These are phyloP conservation scores for Parascedosporium putredinis DNA, from an alignment of 2,329 filamentous ascomycete genomes.

Conservation along the genomic window DNA sequence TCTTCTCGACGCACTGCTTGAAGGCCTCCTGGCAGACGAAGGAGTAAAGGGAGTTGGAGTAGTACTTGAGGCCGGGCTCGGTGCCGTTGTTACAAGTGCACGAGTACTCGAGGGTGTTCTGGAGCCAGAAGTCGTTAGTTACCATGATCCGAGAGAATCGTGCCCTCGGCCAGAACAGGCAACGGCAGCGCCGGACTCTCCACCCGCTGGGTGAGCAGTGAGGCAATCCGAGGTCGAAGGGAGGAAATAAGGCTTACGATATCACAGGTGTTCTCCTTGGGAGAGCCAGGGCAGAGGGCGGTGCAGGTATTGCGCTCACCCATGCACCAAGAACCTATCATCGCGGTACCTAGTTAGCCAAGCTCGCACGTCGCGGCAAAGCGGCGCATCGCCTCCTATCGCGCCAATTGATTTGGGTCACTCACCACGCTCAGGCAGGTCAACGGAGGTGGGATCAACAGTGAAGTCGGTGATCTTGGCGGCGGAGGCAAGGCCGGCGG, in stretches of 20 bases:
- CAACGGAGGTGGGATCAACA: neutral
- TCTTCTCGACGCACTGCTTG: slow-evolving; percentile 32
- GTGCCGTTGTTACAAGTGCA: slow-evolving; percentile 42
- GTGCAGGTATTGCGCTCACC: slow-evolving; percentile 7
- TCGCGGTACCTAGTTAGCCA: neutral
- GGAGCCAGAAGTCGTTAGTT: too few species aligned
- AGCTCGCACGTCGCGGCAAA: neutral
- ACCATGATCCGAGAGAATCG: too few species aligned
- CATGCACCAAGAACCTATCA: slow-evolving; percentile 5
- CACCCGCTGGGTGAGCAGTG: too few species aligned
- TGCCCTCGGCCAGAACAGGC: too few species aligned
- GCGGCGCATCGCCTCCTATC: too few species aligned
- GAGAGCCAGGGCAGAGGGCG: neutral
- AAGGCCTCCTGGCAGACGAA: slow-evolving; percentile 42
- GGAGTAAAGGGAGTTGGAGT: slow-evolving; percentile 38
- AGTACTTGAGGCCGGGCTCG: slow-evolving; percentile 43
- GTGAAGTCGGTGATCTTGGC: slow-evolving; percentile 3
- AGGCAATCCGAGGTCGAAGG: too few species aligned
- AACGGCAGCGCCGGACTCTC: too few species aligned
- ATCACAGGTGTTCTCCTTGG: slow-evolving; percentile 6
- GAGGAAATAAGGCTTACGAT: slow-evolving; percentile 3
- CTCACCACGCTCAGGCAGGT: slow-evolving; percentile 2
- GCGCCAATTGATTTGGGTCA: too few species aligned
- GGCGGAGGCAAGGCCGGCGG: slow-evolving; percentile 3
- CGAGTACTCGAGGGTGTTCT: slow-evolving; percentile 33